phyloP scores from a whole-genome alignment of 345 rosid genomes.

The Microcos paniculata region DNA sequence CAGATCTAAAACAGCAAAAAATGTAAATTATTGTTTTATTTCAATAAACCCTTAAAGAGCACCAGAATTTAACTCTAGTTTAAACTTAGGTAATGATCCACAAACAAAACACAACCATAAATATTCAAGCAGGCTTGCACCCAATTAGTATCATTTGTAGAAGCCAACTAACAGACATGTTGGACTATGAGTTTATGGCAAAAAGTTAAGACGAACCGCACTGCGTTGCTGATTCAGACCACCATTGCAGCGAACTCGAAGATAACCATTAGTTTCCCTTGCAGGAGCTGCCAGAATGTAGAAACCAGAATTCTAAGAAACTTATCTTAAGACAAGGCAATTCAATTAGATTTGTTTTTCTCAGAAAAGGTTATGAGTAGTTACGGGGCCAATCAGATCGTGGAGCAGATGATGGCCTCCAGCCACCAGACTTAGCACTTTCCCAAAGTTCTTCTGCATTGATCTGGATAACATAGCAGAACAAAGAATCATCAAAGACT shows the following conservation, averaged over 20 bases:
- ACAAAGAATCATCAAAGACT: constrained; percentile 9
- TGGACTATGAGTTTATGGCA: background rate
- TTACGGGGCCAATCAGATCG: constrained; percentile 90
- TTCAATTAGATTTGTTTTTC: constrained; percentile 13
- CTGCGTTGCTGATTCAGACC: constrained; percentile 98
- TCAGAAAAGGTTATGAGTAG: constrained; percentile 26
- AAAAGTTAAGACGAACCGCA: constrained; percentile 61
- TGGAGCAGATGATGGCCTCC: constrained; percentile 99
- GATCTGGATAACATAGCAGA: constrained; percentile 40
- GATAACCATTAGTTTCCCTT: constrained; percentile 74
- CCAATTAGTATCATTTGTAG: background rate
- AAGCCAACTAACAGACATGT: background rate
- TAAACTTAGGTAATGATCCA: background rate
- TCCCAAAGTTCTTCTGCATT: constrained; percentile 85
- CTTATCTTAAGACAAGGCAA: background rate
- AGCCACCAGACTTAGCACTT: constrained; percentile 77
- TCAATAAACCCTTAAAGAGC: background rate
- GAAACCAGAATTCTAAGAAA: background rate
- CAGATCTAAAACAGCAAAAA: constrained; percentile 64
- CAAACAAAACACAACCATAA: background rate
- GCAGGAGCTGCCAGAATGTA: constrained; percentile 75
- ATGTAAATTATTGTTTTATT: constrained; percentile 1
- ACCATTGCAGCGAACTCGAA: constrained; percentile 98
- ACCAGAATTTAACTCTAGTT: background rate
- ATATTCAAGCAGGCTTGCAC: background rate